These are phyloP conservation scores for Paramecium bursaria DNA, from an alignment of 73 alveolate genomes.

Conservation along the genomic window DNA sequence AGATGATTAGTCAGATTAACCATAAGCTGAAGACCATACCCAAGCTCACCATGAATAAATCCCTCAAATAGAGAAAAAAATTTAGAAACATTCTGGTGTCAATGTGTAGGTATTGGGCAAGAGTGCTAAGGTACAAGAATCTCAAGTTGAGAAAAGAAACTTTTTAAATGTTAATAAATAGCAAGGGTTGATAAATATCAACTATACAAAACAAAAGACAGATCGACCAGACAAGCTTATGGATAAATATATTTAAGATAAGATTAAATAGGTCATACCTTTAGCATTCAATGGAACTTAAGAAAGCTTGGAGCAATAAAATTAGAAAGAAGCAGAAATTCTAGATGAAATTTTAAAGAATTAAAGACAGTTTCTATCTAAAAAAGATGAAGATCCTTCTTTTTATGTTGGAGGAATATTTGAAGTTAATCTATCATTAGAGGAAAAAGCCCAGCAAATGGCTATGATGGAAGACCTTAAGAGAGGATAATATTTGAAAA, in stretches of 20 bases:
- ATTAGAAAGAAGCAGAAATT: constrained; percentile 20
- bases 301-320: background rate
- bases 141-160: no score
- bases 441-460: constrained; percentile 23
- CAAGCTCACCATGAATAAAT: no score
- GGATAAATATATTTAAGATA: constrained; percentile 57
- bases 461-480: constrained; percentile 54
- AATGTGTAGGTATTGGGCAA: no score
- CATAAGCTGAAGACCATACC: no score
- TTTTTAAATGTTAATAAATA: no score
- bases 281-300: constrained; percentile 23
- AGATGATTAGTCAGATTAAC: no score
- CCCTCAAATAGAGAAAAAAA: no score
- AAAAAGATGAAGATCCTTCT: constrained; percentile 54
- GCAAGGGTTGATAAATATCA: constrained; percentile 29
- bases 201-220: constrained; percentile 15
- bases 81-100: no score
- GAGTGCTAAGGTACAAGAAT: no score
- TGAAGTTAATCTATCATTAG: constrained; percentile 49
- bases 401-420: constrained; percentile 51
- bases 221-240: constrained; percentile 43
- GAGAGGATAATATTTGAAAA: constrained; percentile 31
- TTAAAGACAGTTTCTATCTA: constrained; percentile 7
- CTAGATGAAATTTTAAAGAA: constrained; percentile 36
- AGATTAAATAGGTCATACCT: constrained; percentile 1